Evolutionary conservation across 2,329 filamentous ascomycete species (phyloP).

Genomic region (Aspergillus persii): DNA sequence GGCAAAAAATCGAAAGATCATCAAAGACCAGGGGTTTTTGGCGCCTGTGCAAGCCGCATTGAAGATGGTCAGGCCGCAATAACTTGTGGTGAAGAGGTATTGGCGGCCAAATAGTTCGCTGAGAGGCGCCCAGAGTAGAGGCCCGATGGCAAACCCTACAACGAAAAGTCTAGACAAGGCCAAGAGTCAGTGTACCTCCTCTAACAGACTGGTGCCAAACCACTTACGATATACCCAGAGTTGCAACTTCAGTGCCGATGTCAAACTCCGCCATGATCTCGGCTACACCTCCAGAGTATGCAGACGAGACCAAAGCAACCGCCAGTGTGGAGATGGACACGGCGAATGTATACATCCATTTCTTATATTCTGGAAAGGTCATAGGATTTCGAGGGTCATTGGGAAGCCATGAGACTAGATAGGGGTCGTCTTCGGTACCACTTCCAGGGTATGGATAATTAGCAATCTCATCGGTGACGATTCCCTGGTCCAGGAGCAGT

Average conservation of each 20-base stretch:
- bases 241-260: conserved; percentile 6
- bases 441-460: conserved; percentile 6
- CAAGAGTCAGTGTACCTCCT: background rate
- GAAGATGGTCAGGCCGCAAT: background rate
- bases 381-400: conserved; percentile 11
- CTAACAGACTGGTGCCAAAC: background rate
- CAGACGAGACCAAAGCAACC: conserved; percentile 9
- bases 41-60: background rate
- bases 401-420: conserved; percentile 7
- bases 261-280: conserved; percentile 9
- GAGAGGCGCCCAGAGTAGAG: conserved; percentile 4
- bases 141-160: conserved; percentile 9
- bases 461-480: conserved; percentile 1
- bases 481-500: background rate
- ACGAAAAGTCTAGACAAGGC: conserved; percentile 3
- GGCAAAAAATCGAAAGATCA: conserved; percentile 2
- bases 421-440: conserved; percentile 9
- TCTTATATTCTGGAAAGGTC: background rate
- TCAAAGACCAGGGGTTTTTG: background rate
- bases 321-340: background rate
- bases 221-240: conserved; percentile 4
- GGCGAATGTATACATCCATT: background rate
- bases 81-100: background rate
- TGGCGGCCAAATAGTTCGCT: conserved; percentile 2
- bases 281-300: conserved; percentile 1